These are phyloP conservation scores for Pichia sp. DNA, from an alignment of 1,139 yeast genomes.

Conservation along the genomic window DNA sequence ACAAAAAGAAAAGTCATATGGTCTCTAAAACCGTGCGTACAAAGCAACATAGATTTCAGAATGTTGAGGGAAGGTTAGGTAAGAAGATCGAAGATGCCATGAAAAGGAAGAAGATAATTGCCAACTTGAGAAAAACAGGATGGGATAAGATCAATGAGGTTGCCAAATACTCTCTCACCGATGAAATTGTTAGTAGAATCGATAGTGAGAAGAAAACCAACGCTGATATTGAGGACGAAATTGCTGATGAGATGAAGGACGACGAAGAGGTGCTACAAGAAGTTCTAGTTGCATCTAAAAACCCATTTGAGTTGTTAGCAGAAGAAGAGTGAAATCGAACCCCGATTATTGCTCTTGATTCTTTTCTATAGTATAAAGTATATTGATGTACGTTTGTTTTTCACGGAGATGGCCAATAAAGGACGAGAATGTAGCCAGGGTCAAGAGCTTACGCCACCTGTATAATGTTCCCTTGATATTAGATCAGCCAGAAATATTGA, in stretches of 20 bases:
- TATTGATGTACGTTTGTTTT: no score
- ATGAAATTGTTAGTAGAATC: constrained; percentile 10
- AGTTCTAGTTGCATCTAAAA: constrained; percentile 19
- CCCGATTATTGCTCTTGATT: neutral
- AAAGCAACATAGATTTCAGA: constrained; percentile 42
- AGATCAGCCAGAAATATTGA: no score
- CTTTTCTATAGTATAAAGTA: neutral
- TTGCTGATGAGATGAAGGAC: constrained; percentile 21
- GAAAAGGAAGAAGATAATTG: constrained; percentile 55
- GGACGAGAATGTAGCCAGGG: no score
- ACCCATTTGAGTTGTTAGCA: constrained; percentile 41
- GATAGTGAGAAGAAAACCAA: constrained; percentile 29
- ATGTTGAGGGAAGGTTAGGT: constrained; percentile 45
- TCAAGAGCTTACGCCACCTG: no score
- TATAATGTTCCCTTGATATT: no score
- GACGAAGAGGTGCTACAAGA: constrained; percentile 19
- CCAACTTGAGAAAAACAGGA: constrained; percentile 55
- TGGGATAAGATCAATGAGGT: constrained; percentile 62
- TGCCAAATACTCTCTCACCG: constrained; percentile 12
- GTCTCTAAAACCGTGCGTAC: constrained; percentile 34
- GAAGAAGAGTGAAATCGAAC: constrained; percentile 40
- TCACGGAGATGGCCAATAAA: no score
- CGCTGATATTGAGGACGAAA: constrained; percentile 22
- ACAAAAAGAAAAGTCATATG: constrained; percentile 25
- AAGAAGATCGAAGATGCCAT: constrained; percentile 62